These are phyloP conservation scores for Blastobotrys raffinosifermentans DNA, from an alignment of 1,139 yeast genomes.

Conservation along the genomic window DNA sequence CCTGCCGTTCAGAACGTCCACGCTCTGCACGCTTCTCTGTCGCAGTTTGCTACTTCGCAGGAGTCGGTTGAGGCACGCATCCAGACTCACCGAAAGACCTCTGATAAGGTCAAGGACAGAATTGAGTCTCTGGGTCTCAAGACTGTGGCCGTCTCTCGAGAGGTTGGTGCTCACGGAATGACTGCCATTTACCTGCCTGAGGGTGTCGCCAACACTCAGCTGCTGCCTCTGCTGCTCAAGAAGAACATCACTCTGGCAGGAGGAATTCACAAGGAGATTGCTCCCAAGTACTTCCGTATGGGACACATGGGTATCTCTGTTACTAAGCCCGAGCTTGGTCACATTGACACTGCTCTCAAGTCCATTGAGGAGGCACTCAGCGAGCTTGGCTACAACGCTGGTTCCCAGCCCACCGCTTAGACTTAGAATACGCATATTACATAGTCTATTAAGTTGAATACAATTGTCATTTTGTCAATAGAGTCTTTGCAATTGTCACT, in stretches of 20 bases:
- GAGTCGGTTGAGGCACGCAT: constrained; percentile 58
- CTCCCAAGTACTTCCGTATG: constrained; percentile 79
- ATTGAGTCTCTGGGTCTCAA: constrained; percentile 53
- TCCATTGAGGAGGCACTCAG: constrained; percentile 9
- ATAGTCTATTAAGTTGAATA: too few species aligned
- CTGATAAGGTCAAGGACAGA: constrained; percentile 59
- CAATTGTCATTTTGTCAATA: too few species aligned
- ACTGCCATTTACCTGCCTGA: constrained; percentile 85
- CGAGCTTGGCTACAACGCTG: constrained; percentile 9
- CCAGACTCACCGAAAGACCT: constrained; percentile 54
- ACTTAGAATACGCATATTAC: too few species aligned
- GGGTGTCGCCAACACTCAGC: constrained; percentile 60
- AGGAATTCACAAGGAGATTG: constrained; percentile 80
- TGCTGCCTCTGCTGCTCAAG: constrained; percentile 50
- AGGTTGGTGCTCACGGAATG: constrained; percentile 78
- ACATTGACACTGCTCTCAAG: constrained; percentile 27
- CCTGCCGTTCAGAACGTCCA: constrained; percentile 86
- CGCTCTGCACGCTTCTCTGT: constrained; percentile 72
- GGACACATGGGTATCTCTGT: constrained; percentile 90
- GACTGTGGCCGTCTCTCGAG: constrained; percentile 54
- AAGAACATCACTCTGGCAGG: constrained; percentile 86
- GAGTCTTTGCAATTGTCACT: too few species aligned
- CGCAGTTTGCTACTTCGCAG: constrained; percentile 53
- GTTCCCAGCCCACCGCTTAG: too few species aligned
- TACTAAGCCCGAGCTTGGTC: constrained; percentile 42